These are phyloP conservation scores for Yarrowia sp. DNA, from an alignment of 805 yeast genomes.

Conservation along the genomic window DNA sequence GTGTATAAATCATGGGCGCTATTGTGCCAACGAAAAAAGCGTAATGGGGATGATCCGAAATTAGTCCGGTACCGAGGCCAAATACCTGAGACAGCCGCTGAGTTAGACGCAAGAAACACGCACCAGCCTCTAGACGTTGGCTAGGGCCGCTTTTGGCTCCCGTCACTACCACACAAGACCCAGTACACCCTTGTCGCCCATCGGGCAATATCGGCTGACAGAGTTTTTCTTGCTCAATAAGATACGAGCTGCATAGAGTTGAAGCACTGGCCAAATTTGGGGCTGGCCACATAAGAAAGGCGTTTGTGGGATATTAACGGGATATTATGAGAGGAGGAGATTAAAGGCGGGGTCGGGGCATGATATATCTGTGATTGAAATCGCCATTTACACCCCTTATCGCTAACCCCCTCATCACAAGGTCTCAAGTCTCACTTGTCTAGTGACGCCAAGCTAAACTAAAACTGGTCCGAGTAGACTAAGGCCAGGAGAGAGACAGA, in stretches of 20 bases:
- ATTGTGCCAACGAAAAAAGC: slow-evolving; percentile 3
- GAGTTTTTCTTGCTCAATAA: slow-evolving; percentile 32
- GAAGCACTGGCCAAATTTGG: background rate
- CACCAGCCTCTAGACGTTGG: background rate
- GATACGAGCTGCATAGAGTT: slow-evolving; percentile 35
- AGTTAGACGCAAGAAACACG: background rate
- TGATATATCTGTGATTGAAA: no score
- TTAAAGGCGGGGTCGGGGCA: no score
- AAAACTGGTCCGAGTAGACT: slow-evolving; percentile 29
- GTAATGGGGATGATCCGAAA: slow-evolving; percentile 34
- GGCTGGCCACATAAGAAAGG: slow-evolving; percentile 1
- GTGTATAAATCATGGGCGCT: slow-evolving; percentile 3
- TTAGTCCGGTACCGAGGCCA: slow-evolving; percentile 33
- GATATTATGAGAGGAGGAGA: no score
- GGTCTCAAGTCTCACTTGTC: background rate
- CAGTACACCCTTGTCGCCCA: slow-evolving; percentile 10
- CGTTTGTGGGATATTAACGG: no score
- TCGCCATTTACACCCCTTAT: background rate
- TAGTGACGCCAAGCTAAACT: slow-evolving; percentile 20
- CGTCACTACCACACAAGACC: background rate
- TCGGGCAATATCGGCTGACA: slow-evolving; percentile 30
- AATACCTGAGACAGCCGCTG: background rate
- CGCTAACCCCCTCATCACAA: background rate
- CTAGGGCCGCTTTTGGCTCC: slow-evolving; percentile 1
- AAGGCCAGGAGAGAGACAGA: background rate